Conservation (phyloP, 495 filamentous ascomycete genomes). For the Aspergillus egyptiacus region DNA sequence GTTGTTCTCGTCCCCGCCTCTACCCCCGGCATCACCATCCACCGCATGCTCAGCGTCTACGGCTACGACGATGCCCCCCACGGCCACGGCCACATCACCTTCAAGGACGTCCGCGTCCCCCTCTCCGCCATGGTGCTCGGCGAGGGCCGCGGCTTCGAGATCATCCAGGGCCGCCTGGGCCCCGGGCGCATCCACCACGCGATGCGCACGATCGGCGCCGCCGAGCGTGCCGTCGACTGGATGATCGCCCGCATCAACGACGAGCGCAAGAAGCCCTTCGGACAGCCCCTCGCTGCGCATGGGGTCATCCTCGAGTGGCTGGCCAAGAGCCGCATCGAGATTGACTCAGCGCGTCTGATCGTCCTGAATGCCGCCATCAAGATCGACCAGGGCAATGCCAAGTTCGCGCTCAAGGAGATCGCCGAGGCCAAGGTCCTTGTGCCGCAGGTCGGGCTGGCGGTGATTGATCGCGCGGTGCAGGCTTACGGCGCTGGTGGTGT, state of each 20-base stretch:
- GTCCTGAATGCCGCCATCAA: conserved; percentile 87
- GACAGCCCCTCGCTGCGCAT: conserved; percentile 70
- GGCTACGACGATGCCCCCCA: conserved; percentile 94
- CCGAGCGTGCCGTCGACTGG: conserved; percentile 81
- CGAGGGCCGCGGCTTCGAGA: conserved; percentile 90
- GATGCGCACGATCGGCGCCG: conserved; percentile 84
- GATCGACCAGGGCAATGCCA: conserved; percentile 77
- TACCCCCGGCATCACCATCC: conserved; percentile 69
- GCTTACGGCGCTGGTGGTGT: conserved; percentile 80
- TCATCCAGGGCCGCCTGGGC: conserved; percentile 88
- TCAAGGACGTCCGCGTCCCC: conserved; percentile 79
- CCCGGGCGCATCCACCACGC: conserved; percentile 92
- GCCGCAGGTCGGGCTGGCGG: conserved; percentile 65
- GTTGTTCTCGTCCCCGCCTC: conserved; percentile 77
- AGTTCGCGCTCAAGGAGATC: conserved; percentile 75
- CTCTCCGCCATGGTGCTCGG: conserved; percentile 74
- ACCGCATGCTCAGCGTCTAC: conserved; percentile 84
- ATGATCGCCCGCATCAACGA: conserved; percentile 87
- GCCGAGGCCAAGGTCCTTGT: conserved; percentile 83
- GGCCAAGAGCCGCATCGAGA: conserved; percentile 80
- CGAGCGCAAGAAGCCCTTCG: conserved; percentile 77
- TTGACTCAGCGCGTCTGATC: conserved; percentile 78
- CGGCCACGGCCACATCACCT: conserved; percentile 84
- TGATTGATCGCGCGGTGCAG: conserved; percentile 86
- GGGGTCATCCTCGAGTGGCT: conserved; percentile 94